Conservation (phyloP, 495 filamentous ascomycete species). For the Diplogelasinospora grovesii region DNA sequence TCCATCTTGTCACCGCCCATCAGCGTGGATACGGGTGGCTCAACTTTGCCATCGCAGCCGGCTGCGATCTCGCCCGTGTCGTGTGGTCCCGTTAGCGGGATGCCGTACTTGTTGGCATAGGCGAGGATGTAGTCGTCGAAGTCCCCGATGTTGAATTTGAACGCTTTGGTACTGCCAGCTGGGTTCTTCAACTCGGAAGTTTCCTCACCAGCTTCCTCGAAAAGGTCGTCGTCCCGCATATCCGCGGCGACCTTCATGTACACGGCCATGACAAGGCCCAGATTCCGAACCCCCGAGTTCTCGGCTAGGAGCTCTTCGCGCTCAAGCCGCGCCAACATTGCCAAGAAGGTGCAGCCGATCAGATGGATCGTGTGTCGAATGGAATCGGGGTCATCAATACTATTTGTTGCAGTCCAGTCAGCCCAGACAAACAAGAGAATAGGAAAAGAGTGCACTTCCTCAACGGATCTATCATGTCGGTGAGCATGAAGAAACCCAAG, state of each 20-base stretch:
- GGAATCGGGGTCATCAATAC: too few relatives aligned
- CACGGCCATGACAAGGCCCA: constrained; percentile 20
- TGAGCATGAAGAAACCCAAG: neutral
- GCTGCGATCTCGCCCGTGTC: constrained; percentile 20
- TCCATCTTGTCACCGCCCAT: too few relatives aligned
- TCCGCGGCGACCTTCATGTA: neutral
- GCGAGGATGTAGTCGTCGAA: constrained; percentile 21
- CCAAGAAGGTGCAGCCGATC: constrained; percentile 21
- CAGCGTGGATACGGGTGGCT: too few relatives aligned
- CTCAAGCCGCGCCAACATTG: constrained; percentile 23
- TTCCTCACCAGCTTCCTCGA: too few relatives aligned
- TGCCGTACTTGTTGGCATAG: constrained; percentile 22
- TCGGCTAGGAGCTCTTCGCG: constrained; percentile 11
- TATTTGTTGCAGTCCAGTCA: too few relatives aligned
- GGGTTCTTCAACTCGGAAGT: neutral
- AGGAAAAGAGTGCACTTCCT: too few relatives aligned
- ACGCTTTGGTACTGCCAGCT: neutral
- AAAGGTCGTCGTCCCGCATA: neutral
- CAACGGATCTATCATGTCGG: neutral
- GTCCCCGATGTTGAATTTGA: constrained; percentile 9
- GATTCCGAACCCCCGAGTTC: constrained; percentile 16
- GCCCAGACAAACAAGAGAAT: too few relatives aligned
- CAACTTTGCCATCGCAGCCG: neutral
- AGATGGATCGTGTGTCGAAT: constrained; percentile 11
- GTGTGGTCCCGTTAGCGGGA: constrained; percentile 15